Conservation (phyloP, 441 rosid genomes). For the Corymbia calophylla region DNA sequence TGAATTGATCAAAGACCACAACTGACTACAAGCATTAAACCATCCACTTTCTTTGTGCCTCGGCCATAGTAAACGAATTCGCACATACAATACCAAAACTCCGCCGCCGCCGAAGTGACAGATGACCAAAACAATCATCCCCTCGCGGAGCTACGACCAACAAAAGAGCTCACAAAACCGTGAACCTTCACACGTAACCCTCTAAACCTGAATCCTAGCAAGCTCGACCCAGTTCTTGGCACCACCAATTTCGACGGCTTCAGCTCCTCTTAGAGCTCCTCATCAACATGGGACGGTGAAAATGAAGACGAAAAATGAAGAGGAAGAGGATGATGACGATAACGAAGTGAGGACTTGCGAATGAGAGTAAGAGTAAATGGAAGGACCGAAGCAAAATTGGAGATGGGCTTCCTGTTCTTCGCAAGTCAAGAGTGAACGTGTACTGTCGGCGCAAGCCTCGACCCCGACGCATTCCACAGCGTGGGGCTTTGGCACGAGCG, state of each 20-base stretch:
- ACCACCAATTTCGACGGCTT: background rate
- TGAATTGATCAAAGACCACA: background rate
- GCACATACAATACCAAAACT: too few relatives aligned
- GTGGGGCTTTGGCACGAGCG: constrained; percentile 10
- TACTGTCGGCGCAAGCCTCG: constrained; percentile 1
- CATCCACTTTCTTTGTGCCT: too few relatives aligned
- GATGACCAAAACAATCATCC: too few relatives aligned
- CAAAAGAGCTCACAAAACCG: too few relatives aligned
- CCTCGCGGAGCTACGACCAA: too few relatives aligned
- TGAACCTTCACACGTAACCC: too few relatives aligned
- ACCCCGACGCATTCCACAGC: constrained; percentile 9
- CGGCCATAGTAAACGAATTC: too few relatives aligned
- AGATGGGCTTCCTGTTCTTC: background rate
- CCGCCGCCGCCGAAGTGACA: too few relatives aligned
- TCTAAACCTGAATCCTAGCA: constrained; percentile 3
- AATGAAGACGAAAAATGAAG: background rate
- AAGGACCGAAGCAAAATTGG: too few relatives aligned
- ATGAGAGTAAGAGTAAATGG: too few relatives aligned
- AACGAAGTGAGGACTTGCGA: background rate
- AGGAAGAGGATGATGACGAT: background rate
- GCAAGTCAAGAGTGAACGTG: background rate
- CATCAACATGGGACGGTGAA: background rate
- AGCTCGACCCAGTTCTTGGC: background rate
- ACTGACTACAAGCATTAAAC: too few relatives aligned
- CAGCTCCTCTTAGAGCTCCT: background rate